Evolutionary conservation across 192 early-diverging fungal species (phyloP).

Genomic region (Dispira parvispora): DNA sequence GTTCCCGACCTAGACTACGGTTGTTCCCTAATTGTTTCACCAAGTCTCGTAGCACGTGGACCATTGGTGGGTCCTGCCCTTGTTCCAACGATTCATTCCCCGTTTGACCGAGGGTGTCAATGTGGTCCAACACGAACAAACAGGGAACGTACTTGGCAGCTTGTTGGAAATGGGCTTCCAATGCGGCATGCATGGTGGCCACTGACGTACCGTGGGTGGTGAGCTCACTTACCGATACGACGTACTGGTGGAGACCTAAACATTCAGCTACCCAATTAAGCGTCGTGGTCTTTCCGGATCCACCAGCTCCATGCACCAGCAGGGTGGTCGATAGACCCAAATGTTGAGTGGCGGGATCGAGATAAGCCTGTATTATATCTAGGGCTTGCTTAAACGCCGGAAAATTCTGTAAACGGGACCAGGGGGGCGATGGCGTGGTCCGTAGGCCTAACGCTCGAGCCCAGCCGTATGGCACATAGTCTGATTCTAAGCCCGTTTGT

Average conservation of each 20-base stretch:
- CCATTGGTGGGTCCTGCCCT: constrained; percentile 27
- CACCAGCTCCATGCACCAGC: constrained; percentile 61
- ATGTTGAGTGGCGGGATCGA: constrained; percentile 55
- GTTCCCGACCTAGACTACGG: neutral
- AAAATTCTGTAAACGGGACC: neutral
- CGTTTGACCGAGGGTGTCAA: constrained; percentile 59
- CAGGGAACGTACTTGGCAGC: constrained; percentile 62
- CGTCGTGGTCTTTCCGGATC: constrained; percentile 66
- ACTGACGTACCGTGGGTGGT: neutral
- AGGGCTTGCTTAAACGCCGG: constrained; percentile 28
- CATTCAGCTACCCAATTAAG: constrained; percentile 43
- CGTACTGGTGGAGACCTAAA: constrained; percentile 2
- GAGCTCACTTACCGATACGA: neutral
- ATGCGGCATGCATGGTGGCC: constrained; percentile 18
- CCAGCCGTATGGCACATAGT: constrained; percentile 19
- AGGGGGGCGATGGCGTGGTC: neutral
- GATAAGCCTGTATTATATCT: constrained; percentile 43
- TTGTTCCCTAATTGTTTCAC: neutral
- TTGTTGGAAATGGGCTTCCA: constrained; percentile 63
- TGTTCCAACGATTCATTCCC: constrained; percentile 32
- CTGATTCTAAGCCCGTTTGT: constrained; percentile 18
- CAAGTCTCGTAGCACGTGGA: constrained; percentile 4
- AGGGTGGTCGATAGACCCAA: constrained; percentile 51
- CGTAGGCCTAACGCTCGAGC: neutral
- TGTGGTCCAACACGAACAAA: constrained; percentile 55